Conservation (phyloP, 495 filamentous ascomycete genomes). For the Amphirosellinia nigrospora region DNA sequence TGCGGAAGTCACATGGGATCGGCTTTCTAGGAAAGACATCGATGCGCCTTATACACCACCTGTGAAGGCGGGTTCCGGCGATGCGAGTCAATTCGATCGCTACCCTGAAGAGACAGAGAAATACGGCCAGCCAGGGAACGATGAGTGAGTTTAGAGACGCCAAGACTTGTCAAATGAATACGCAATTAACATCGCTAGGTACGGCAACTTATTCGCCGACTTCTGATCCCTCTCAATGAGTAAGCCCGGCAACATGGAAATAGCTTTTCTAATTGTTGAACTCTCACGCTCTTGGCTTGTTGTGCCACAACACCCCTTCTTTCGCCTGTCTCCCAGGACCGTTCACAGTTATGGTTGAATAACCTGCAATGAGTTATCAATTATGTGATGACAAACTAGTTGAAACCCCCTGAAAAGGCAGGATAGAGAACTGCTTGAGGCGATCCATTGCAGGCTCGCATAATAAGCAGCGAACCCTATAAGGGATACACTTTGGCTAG, state of each 20-base stretch:
- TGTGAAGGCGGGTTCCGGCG: constrained; percentile 87
- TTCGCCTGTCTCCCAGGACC: neutral
- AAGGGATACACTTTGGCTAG: neutral
- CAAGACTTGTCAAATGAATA: neutral
- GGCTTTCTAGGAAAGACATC: constrained; percentile 91
- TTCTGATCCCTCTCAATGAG: constrained; percentile 55
- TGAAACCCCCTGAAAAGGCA: neutral
- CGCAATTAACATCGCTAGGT: constrained; percentile 51
- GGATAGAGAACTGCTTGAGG: neutral
- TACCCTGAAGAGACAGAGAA: constrained; percentile 96
- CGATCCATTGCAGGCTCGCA: neutral
- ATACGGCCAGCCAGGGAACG: constrained; percentile 77
- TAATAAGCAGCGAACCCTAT: neutral
- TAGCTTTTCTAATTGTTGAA: neutral
- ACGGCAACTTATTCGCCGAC: constrained; percentile 74
- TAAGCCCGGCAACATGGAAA: constrained; percentile 4
- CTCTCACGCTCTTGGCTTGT: neutral
- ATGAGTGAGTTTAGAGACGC: constrained; percentile 72
- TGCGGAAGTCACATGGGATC: constrained; percentile 96
- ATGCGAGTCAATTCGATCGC: constrained; percentile 96
- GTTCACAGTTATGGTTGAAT: neutral
- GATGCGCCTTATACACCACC: constrained; percentile 99
- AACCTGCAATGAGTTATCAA: neutral
- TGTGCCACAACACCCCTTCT: neutral
- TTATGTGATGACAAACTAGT: neutral